Evolutionary conservation across 768 basidiomycete genomes (phyloP), one percentile per base, ranked within the genome.

Genomic region (Tricholoma terreum): DNA sequence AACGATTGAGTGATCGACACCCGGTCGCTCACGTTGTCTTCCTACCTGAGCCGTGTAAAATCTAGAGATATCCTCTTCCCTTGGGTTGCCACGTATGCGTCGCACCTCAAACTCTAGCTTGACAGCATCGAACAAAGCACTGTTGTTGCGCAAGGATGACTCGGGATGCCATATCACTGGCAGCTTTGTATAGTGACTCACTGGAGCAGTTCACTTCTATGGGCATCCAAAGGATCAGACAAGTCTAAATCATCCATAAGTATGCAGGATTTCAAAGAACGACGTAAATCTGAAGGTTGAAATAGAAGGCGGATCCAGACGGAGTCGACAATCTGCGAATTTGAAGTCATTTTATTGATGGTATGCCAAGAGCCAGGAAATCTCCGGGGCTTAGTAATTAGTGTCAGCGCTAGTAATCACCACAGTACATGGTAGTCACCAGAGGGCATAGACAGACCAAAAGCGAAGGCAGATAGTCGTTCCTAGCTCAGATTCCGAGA

Each of bases 91-190:
- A 6, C 50, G 22, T 6, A 61, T 9, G 6, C 53, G 21, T 27
- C 24, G 30, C 15, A 59, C 11, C 6, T 45, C 40, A 0, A 54
- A 14, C 14, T 50, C 31, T n/a, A 61, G 11, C n/a, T 46, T 52
- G 27, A 63, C 55, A 9, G 50, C 60, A 43, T 58, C 52, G 7
- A 19, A 27, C 36, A 61, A 46, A 17, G 17, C 34, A 11, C 62
- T 63, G 33, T 2, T 21, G 14, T 17, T 2, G 2, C 8, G 30
- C 17, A 21, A 36, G 24, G 6, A 27, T 27, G 24, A 27, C 6
- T 6, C 24, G 24, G 24, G 24, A 27, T 27, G n/a, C n/a, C n/a
- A n/a, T n/a, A n/a, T n/a, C n/a, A n/a, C n/a, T n/a, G n/a, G n/a
- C 19, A 27, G 19, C 34, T n/a, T 7, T 15, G n/a, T 19, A 17